These are phyloP conservation scores for Penicillium sp. DNA, from an alignment of 2,329 filamentous ascomycete species.

Conservation along the genomic window DNA sequence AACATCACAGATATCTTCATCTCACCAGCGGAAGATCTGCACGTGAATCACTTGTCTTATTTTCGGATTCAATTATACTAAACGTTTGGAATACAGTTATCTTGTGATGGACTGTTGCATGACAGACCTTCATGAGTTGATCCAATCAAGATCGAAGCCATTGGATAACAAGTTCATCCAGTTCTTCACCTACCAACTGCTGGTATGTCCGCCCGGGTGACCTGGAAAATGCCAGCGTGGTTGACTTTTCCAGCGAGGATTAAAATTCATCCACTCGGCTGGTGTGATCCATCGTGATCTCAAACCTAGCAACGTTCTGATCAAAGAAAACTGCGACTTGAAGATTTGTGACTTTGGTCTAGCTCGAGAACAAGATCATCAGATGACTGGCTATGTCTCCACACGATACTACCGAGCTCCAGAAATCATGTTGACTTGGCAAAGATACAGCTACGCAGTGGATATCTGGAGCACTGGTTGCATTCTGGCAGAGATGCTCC, in stretches of 20 bases:
- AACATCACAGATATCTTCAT: slow-evolving; percentile 9
- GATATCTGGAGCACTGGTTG: slow-evolving; percentile 99
- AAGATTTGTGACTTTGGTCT: slow-evolving; percentile 99
- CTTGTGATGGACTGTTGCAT: slow-evolving; percentile 6
- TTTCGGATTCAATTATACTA: neutral
- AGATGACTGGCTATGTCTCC: slow-evolving; percentile 98
- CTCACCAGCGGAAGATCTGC: slow-evolving; percentile 8
- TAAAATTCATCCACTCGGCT: slow-evolving; percentile 98
- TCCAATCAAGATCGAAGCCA: neutral
- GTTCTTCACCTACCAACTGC: slow-evolving; percentile 11
- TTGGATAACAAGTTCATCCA: slow-evolving; percentile 3
- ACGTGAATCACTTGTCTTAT: neutral
- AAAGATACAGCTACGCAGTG: slow-evolving; percentile 97
- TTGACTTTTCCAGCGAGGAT: slow-evolving; percentile 63
- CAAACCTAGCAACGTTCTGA: slow-evolving; percentile 95
- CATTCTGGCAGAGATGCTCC: slow-evolving; percentile 98
- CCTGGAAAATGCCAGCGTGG: too few species aligned
- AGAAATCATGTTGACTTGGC: slow-evolving; percentile 99
- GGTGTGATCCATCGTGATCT: slow-evolving; percentile 73
- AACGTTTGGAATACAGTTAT: neutral
- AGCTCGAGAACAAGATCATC: slow-evolving; percentile 93
- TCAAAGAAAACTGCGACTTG: slow-evolving; percentile 98
- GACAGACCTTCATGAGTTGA: slow-evolving; percentile 7
- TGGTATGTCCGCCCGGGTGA: neutral
- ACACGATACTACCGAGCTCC: slow-evolving; percentile 97